Percentiles rank a stretch among this genome's conserved stretches.
phyloP scores from a whole-genome alignment of 1,139 yeast genomes.

The Suhomyces panamericanus region DNA sequence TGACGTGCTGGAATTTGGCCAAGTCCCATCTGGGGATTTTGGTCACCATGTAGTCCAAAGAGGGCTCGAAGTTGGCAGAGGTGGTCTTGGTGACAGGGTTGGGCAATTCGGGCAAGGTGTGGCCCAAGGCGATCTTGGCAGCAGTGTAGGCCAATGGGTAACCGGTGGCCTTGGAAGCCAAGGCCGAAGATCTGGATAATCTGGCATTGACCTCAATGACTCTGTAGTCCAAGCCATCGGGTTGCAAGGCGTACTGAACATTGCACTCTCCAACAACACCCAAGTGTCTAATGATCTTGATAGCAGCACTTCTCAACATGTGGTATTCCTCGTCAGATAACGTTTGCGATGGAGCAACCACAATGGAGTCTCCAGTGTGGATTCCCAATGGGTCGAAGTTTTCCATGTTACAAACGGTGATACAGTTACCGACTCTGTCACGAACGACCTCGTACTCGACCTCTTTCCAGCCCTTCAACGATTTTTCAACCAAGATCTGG shows the following conservation, averaged over 20 bases:
- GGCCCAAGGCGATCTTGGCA: slow-evolving; percentile 93
- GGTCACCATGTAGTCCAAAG: slow-evolving; percentile 93
- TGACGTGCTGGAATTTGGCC: slow-evolving; percentile 91
- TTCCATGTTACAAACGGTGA: slow-evolving; percentile 99
- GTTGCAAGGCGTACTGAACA: slow-evolving; percentile 94
- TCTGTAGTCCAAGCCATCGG: slow-evolving; percentile 92
- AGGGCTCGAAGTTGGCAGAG: slow-evolving; percentile 95
- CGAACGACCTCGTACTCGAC: slow-evolving; percentile 98
- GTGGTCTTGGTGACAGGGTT: slow-evolving; percentile 97
- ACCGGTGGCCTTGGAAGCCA: slow-evolving; percentile 98
- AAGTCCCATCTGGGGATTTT: slow-evolving; percentile 99
- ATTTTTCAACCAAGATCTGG: slow-evolving; percentile 93
- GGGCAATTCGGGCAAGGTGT: slow-evolving; percentile 91
- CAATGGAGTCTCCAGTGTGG: slow-evolving; percentile 98
- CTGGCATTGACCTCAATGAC: slow-evolving; percentile 98
- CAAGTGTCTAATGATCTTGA: slow-evolving; percentile 93
- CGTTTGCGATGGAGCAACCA: slow-evolving; percentile 98
- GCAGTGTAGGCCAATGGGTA: slow-evolving; percentile 98
- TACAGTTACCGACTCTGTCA: slow-evolving; percentile 94
- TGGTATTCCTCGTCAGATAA: slow-evolving; percentile 95
- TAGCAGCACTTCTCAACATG: slow-evolving; percentile 96
- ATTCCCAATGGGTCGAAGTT: slow-evolving; percentile 97
- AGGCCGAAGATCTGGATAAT: slow-evolving; percentile 93
- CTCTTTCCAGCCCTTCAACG: slow-evolving; percentile 98
- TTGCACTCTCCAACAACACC: slow-evolving; percentile 99